Conservation (phyloP, 2,329 filamentous ascomycete species). For the Drechslerella dactyloides region DNA sequence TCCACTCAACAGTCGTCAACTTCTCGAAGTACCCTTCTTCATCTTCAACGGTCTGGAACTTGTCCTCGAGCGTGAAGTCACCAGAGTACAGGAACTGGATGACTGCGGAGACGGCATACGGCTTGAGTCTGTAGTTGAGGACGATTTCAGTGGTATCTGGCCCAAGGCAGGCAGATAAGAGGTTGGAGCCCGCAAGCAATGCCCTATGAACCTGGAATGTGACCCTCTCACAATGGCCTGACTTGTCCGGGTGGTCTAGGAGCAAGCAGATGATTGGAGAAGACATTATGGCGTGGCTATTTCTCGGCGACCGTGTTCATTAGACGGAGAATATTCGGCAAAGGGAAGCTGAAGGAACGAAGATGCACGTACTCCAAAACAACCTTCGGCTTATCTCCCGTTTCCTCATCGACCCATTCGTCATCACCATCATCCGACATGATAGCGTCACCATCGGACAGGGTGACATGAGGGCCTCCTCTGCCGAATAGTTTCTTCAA, state of each 20-base stretch:
- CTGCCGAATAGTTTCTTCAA: background rate
- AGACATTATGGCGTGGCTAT: slow-evolving; percentile 22
- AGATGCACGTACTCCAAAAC: slow-evolving; percentile 12
- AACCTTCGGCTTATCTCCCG: background rate
- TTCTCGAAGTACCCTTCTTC: slow-evolving; percentile 27
- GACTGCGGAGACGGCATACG: slow-evolving; percentile 35
- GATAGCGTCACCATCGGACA: background rate
- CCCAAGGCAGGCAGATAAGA: slow-evolving; percentile 10
- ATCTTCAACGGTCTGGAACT: slow-evolving; percentile 34
- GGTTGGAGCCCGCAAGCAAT: slow-evolving; percentile 16
- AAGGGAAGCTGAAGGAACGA: background rate
- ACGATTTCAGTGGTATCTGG: slow-evolving; percentile 18
- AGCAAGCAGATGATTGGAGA: slow-evolving; percentile 31
- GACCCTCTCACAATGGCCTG: slow-evolving; percentile 25
- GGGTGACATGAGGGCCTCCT: background rate
- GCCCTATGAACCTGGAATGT: slow-evolving; percentile 24
- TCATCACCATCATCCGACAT: slow-evolving; percentile 23
- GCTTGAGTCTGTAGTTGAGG: slow-evolving; percentile 32
- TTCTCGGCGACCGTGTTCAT: background rate
- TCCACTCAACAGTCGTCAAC: slow-evolving; percentile 31
- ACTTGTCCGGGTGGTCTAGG: slow-evolving; percentile 21
- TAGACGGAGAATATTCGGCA: background rate
- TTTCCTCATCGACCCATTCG: slow-evolving; percentile 29
- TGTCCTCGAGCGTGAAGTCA: slow-evolving; percentile 27
- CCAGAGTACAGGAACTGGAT: slow-evolving; percentile 31